Evolutionary conservation across 2,329 filamentous ascomycete species (phyloP), one percentile per base, ranked within the genome.

Genomic region (Fusarium floridanum): DNA sequence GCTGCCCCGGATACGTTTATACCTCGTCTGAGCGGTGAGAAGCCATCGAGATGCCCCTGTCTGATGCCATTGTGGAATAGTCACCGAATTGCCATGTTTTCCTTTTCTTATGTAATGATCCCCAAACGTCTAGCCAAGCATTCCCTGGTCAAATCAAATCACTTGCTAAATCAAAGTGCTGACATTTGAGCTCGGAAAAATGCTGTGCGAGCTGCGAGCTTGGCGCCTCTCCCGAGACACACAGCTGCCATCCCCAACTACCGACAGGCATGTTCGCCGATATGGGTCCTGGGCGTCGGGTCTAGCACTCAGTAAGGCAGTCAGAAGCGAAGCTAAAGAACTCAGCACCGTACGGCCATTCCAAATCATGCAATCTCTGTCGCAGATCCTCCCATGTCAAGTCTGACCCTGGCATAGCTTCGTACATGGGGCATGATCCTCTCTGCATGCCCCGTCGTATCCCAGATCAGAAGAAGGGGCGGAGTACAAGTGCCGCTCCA

Each of bases 261-360:
- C 48, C 48, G 48, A 53, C 48, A 53, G 27, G 48, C 48, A 53
- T 53, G 10, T 29, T 53, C 24, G 27, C 22, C 24, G 16, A 29
- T 29, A 53, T 53, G 24, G 48, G 24, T 53, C 48, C 17, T 29
- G 6, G 11, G 48, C 24, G 48, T 27, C 48, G 48, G 48, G 48
- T 29, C 48, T 53, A 6, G 48, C 48, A n/a, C 48, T 53, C 5
- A 29, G 48, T 53, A 29, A 17, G 24, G 48, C 9, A 53, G 24
- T 53, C 48, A 53, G 14, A 53, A 53, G 48, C 48, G 48, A 53
- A 53, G 48, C 48, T 53, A 53, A 53, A 53, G 24, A 53, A 53
- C 24, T 29, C 24, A 12, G 48, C 24, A 12, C 24, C 48, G 48
- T 53, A 29, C 48, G 48, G 27, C 24, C 48, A 7, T 53, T 53